phyloP scores from a whole-genome alignment of 768 basidiomycete genomes.

The Cantharellus cinnabarinus region DNA sequence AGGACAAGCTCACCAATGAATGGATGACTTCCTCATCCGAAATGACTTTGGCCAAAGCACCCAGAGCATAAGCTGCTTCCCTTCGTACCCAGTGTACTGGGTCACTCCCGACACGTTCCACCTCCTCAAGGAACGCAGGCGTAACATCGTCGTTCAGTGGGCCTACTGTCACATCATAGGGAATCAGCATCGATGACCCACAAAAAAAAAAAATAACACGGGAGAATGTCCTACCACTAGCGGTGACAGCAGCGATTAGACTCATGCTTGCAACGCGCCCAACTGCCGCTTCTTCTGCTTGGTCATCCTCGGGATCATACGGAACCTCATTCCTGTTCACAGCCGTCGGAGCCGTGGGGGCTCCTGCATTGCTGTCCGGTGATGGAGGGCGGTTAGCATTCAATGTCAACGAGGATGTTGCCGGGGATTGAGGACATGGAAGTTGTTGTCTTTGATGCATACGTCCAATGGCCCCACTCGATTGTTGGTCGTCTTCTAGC shows the following conservation, averaged over 20 bases:
- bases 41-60: constrained; percentile 71
- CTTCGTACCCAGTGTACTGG: constrained; percentile 58
- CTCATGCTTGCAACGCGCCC: constrained; percentile 87
- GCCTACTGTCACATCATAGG: constrained; percentile 5
- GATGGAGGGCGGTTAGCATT: too few relatives aligned
- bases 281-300: constrained; percentile 49
- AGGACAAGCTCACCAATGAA: constrained; percentile 31
- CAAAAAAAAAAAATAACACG: constrained; percentile 4
- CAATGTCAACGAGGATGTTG: too few relatives aligned
- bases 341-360: too few relatives aligned
- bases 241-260: constrained; percentile 70
- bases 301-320: background rate
- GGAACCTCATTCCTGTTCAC: too few relatives aligned
- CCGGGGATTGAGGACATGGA: too few relatives aligned
- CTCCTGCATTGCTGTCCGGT: too few relatives aligned
- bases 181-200: background rate
- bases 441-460: too few relatives aligned
- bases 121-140: constrained; percentile 48
- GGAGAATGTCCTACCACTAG: constrained; percentile 34
- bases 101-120: constrained; percentile 45
- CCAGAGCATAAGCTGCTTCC: constrained; percentile 75
- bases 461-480: too few relatives aligned
- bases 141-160: constrained; percentile 21
- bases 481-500: too few relatives aligned
- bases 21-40: constrained; percentile 37